Percentiles rank a stretch among this genome's conserved stretches.
phyloP scores from a whole-genome alignment of 257 asterid species.

The Primulina huaijiensis region DNA sequence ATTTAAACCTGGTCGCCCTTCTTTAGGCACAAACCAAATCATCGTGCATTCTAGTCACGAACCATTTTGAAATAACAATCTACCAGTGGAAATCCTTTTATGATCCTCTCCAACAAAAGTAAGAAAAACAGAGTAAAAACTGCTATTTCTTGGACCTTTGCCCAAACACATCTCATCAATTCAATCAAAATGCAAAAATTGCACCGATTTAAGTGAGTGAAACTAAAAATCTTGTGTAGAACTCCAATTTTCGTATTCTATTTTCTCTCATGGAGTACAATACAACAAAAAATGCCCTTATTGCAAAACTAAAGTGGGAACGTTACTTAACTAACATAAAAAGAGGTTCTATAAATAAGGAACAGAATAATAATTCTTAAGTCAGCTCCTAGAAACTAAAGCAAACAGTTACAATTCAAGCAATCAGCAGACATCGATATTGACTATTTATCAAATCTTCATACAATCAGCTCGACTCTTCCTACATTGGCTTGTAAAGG shows the following conservation, averaged over 20 bases:
- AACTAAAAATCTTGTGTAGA: not conserved
- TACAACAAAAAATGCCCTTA: not conserved
- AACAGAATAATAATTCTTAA: no score
- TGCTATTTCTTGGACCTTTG: constrained; percentile 4
- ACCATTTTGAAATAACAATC: not conserved
- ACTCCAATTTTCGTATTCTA: not conserved
- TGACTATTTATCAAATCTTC: not conserved
- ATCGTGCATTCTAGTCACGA: not conserved
- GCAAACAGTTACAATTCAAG: not conserved
- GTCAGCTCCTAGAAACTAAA: no score
- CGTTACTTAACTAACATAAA: not conserved
- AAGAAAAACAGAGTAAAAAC: not conserved
- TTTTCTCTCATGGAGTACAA: not conserved
- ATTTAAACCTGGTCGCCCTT: constrained; percentile 7
- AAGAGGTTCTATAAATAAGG: no score
- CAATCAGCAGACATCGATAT: not conserved
- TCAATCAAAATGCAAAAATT: not conserved
- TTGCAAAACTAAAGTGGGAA: not conserved
- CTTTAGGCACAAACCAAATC: not conserved
- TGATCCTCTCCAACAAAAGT: not conserved
- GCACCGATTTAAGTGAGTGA: constrained; percentile 7
- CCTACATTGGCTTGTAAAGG: not conserved
- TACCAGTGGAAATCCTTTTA: not conserved
- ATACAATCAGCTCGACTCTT: not conserved
- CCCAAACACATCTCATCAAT: constrained; percentile 3